Conservation (phyloP, 2,329 filamentous ascomycete genomes). For the Trematosphaeria pertusa region DNA sequence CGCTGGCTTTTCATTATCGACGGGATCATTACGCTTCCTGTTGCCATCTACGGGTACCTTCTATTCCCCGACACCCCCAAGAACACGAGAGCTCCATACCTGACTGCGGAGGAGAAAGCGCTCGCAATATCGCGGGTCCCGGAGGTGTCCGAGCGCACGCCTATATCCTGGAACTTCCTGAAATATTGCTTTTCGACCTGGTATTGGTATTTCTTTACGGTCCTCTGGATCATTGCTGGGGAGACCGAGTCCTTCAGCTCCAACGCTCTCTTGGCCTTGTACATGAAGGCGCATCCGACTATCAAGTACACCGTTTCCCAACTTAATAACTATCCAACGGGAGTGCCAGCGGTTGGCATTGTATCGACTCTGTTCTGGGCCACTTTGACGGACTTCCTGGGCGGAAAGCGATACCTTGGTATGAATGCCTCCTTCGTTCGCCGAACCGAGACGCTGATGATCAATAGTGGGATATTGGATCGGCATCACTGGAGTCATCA, state of each 20-base stretch:
- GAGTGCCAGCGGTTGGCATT: conserved; percentile 61
- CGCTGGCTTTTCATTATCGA: conserved; percentile 57
- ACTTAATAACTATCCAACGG: conserved; percentile 62
- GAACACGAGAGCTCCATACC: conserved; percentile 53
- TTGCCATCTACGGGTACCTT: conserved; percentile 62
- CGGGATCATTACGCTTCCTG: conserved; percentile 63
- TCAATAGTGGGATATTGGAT: conserved; percentile 61
- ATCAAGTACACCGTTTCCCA: conserved; percentile 57
- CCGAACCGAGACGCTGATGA: conserved; percentile 8
- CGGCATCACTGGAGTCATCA: conserved; percentile 67
- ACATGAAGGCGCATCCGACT: conserved; percentile 57
- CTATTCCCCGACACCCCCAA: conserved; percentile 55
- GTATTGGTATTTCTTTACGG: conserved; percentile 71
- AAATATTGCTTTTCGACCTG: conserved; percentile 65
- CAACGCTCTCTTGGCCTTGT: conserved; percentile 64
- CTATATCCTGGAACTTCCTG: conserved; percentile 58
- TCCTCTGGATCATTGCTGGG: conserved; percentile 73
- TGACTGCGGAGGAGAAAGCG: conserved; percentile 49
- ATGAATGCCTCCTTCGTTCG: neutral
- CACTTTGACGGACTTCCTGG: conserved; percentile 69
- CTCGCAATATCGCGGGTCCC: conserved; percentile 56
- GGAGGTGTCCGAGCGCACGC: conserved; percentile 51
- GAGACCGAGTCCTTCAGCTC: conserved; percentile 74
- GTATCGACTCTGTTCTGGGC: conserved; percentile 71
- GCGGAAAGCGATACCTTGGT: conserved; percentile 68